Base-by-base conservation (phyloP, 2,329 filamentous ascomycete genomes). In the Penicillium sp. region DNA sequence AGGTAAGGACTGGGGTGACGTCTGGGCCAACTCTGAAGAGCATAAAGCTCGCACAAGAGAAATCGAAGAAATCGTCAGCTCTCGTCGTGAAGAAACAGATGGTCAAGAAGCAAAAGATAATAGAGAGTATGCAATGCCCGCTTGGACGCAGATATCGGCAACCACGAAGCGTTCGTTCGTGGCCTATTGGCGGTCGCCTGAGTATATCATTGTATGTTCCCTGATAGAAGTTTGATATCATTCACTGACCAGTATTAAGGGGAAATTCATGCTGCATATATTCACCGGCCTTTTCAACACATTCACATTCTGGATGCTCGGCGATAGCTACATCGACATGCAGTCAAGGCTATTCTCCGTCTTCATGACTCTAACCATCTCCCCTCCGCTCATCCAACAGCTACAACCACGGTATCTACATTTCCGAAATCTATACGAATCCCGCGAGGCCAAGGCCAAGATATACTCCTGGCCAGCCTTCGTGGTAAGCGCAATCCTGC, bases 401-500 rank as follows among this genome's bases (percentile, higher is more conserved):
- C 77, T 92, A 0, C 87, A 92, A 65, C 89, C 89, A 0, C 82
- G 83, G 5, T 91, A 88, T 67, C 74, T 91, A 52, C 76, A 82
- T 58, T 82, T 84, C 46, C 80, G 88, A 3, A 78, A 82, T 30
- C 78, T 93, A 24, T 94, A 89, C 73, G 76, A 87, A 67, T 83
- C 81, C 1, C 81, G 90, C 5, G 90, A 94, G 69, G 81, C 85
- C 49, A 89, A 83, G n/a, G 83, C 87, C 16, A 91, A 91, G 69
- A 90, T 91, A 24, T 94, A 93, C 72, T 86, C 83, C 1, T 91
- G 89, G 88, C 72, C 82, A 14, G 86, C 88, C 0, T 90, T 88
- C 71, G 81, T 83, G 0, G 85, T 83, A 2, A 86, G 82, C 0
- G 80, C 82, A 1, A 80, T 91, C 5, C 62, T 90, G 0, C 85